These are phyloP conservation scores for Pouteria campechiana DNA, from an alignment of 179 eudicot species.

Conservation along the genomic window DNA sequence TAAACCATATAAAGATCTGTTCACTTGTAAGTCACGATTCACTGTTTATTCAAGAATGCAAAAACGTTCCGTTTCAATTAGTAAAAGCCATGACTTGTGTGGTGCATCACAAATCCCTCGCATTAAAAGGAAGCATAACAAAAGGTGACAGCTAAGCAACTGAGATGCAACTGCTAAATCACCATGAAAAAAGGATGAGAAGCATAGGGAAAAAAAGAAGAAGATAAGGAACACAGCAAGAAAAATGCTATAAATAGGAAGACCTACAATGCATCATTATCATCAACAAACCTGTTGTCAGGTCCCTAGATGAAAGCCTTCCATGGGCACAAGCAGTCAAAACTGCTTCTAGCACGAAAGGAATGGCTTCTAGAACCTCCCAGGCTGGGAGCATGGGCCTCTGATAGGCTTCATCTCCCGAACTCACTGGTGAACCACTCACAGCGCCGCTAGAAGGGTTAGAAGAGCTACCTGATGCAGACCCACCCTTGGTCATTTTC, in stretches of 20 bases:
- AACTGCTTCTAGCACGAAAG: constrained; percentile 29
- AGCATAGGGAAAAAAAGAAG: neutral
- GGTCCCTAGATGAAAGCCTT: constrained; percentile 27
- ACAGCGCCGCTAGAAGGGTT: constrained; percentile 3
- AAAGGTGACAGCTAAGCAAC: too few species aligned
- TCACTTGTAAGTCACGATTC: too few species aligned
- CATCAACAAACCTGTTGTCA: constrained; percentile 24
- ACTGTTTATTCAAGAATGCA: too few species aligned
- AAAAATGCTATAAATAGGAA: neutral
- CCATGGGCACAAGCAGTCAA: constrained; percentile 32
- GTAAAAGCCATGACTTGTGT: too few species aligned
- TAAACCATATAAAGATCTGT: too few species aligned
- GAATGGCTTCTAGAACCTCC: constrained; percentile 39
- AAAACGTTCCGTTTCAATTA: too few species aligned
- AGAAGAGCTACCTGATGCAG: constrained; percentile 9
- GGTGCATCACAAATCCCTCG: too few species aligned
- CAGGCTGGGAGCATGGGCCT: constrained; percentile 27
- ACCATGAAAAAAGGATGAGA: neutral
- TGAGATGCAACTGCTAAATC: too few species aligned
- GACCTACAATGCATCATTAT: too few species aligned
- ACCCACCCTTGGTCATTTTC: constrained; percentile 12
- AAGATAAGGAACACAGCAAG: neutral
- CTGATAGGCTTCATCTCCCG: constrained; percentile 12
- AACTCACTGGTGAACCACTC: constrained; percentile 6
- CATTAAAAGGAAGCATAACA: too few species aligned